These are phyloP conservation scores for Raphanus sativus DNA, from an alignment of 345 rosid species.

Conservation along the genomic window DNA sequence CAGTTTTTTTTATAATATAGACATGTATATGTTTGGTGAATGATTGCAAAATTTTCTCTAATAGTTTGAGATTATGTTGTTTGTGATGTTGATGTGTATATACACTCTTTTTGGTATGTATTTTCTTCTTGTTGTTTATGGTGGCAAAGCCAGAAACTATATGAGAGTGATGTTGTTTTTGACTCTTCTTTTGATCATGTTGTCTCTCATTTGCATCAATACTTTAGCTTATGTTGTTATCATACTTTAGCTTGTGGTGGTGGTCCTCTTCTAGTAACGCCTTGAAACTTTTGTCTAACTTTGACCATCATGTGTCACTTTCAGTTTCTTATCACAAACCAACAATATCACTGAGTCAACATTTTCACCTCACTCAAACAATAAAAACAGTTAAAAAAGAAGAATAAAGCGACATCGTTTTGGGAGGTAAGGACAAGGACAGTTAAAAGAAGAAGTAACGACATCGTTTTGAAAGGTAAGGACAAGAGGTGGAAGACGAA, in stretches of 20 bases:
- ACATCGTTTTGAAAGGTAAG: background rate
- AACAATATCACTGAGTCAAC: background rate
- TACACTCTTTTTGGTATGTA: background rate
- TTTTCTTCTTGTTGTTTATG: background rate
- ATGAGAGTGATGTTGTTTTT: slow-evolving; percentile 18
- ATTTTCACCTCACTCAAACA: too few species aligned
- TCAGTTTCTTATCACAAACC: background rate
- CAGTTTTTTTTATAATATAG: slow-evolving; percentile 22
- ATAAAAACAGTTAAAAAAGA: background rate
- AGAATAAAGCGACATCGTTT: slow-evolving; percentile 15
- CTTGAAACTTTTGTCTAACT: slow-evolving; percentile 24
- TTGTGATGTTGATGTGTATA: background rate
- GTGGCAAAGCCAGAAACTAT: slow-evolving; percentile 14
- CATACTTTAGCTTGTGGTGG: slow-evolving; percentile 5
- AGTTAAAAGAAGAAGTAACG: background rate
- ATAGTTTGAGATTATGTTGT: slow-evolving; percentile 15
- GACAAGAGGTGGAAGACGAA: background rate
- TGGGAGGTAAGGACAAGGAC: background rate
- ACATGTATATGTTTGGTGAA: slow-evolving; percentile 13
- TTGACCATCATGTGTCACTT: slow-evolving; percentile 40
- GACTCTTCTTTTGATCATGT: slow-evolving; percentile 24
- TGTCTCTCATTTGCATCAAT: slow-evolving; percentile 16
- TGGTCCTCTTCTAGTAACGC: slow-evolving; percentile 19
- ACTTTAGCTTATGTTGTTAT: background rate
- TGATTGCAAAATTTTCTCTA: background rate